These are phyloP conservation scores for Pleurostoma richardsiae DNA, from an alignment of 2,329 filamentous ascomycete species.

Conservation along the genomic window DNA sequence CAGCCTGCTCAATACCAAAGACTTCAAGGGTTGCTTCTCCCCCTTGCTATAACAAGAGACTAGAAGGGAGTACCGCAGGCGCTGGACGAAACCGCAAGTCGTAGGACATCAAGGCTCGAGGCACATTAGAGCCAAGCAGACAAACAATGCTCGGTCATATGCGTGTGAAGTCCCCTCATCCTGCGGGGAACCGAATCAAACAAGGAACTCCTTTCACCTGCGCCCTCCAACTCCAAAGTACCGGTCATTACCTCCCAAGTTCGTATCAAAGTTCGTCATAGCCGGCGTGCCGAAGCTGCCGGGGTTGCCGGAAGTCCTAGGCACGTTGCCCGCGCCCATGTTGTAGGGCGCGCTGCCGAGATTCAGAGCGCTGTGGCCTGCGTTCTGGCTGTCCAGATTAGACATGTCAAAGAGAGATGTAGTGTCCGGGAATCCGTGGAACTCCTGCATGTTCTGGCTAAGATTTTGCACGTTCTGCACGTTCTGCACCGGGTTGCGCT, in stretches of 20 bases:
- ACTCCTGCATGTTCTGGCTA: slow-evolving; percentile 12
- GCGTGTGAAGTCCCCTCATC: neutral
- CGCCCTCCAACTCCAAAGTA: slow-evolving; percentile 16
- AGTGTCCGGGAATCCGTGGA: slow-evolving; percentile 14
- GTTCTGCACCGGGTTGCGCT: slow-evolving; percentile 7
- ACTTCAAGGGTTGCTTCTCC: no score
- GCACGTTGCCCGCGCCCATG: slow-evolving; percentile 14
- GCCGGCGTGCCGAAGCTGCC: slow-evolving; percentile 11
- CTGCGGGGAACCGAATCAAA: no score
- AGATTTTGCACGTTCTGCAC: slow-evolving; percentile 10
- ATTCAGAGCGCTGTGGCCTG: slow-evolving; percentile 13
- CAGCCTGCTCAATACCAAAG: no score
- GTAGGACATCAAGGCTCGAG: no score
- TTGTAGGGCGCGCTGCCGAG: slow-evolving; percentile 17
- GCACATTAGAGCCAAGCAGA: neutral
- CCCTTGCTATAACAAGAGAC: no score
- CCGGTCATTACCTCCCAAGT: slow-evolving; percentile 8
- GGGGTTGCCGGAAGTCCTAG: slow-evolving; percentile 16
- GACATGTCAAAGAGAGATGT: slow-evolving; percentile 19
- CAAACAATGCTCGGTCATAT: neutral
- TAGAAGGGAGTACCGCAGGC: no score
- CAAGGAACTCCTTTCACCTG: slow-evolving; percentile 6
- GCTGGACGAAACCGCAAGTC: no score
- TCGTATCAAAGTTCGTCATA: slow-evolving; percentile 19
- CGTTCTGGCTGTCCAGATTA: slow-evolving; percentile 17